Evolutionary conservation across 192 early-diverging fungal genomes (phyloP), one percentile per base, ranked within the genome.

Genomic region (Umbelopsis sp.): DNA sequence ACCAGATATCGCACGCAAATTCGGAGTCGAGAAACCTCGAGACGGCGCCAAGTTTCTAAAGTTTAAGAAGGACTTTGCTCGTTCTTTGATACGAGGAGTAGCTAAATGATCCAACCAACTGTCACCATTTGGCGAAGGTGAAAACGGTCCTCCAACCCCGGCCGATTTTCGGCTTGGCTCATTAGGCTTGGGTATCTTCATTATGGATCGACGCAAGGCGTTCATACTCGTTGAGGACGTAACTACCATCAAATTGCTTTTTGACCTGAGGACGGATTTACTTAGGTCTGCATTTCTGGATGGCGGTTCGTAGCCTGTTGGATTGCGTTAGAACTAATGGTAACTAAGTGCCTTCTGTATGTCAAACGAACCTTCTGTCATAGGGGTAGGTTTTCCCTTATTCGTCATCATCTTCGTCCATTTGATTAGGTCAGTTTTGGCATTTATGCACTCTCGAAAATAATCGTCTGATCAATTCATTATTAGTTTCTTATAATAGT

Each of bases 171-270:
- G 56, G 20, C 56, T 32, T 29, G 56, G 12, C 5, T 29, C 25
- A 9, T 32, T 26, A 29, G 31, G 26, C 26, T 62, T 62, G 31
- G 56, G 56, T 62, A 62, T 62, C 29, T 62, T 62, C 56, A 62
- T 62, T 11, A 62, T 62, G 2, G 56, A 62, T 17, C 56, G 56
- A 14, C 56, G 56, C 24, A 62, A 26, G 17, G 31, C 56, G n/a
- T 62, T 62, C 56, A 62, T 62, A 34, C 56, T 62, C 5, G 56
- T 62, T 2, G 56, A 62, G 2, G 56, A 62, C 1, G 56, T 62
- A 2, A 62, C 56, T 4, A 62, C 56, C 56, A 62, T 62, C 14
- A 62, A 34, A 36, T 32, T 62, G 31, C 56, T 62, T 62, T 26
- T 62, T 17, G 56, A 62, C 4, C 56, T 8, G 6, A 6, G 31